Percentiles rank a stretch among this genome's conserved stretches.
Evolutionary conservation across 2,329 filamentous ascomycete genomes (phyloP).

Genomic region (Fusarium decemcellulare): DNA sequence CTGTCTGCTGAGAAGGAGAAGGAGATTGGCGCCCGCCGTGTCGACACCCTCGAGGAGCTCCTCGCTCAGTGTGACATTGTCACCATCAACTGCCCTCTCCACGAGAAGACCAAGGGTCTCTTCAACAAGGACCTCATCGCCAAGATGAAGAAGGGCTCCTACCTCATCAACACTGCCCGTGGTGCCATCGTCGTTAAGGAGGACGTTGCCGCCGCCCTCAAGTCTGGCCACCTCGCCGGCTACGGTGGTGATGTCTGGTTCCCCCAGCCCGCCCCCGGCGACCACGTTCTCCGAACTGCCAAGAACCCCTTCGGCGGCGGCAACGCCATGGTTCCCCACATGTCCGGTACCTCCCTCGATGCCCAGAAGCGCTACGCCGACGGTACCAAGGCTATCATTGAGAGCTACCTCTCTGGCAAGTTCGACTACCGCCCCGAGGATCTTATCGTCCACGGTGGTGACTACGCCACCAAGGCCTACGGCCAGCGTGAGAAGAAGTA

Average conservation of each 20-base stretch:
- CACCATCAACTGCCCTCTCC: constrained; percentile 99
- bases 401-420: constrained; percentile 90
- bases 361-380: constrained; percentile 93
- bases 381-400: constrained; percentile 89
- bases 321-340: constrained; percentile 99
- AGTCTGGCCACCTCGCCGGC: constrained; percentile 89
- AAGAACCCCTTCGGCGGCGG: constrained; percentile 96
- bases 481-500: constrained; percentile 75
- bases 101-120: constrained; percentile 96
- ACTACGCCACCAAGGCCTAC: constrained; percentile 96
- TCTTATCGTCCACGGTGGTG: constrained; percentile 89
- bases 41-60: constrained; percentile 93
- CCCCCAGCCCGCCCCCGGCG: constrained; percentile 95
- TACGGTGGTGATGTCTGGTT: constrained; percentile 96
- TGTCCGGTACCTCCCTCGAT: constrained; percentile 98
- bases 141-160: constrained; percentile 99
- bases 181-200: constrained; percentile 99
- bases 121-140: constrained; percentile 99
- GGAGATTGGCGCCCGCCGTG: constrained; percentile 95
- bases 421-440: constrained; percentile 92
- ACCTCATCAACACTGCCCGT: constrained; percentile 98
- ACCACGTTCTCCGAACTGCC: constrained; percentile 92
- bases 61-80: constrained; percentile 94
- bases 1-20: constrained; percentile 87
- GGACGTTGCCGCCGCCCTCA: constrained; percentile 94